Evolutionary conservation across 2,329 filamentous ascomycete genomes (phyloP).

Genomic region (Didymella pinodella): DNA sequence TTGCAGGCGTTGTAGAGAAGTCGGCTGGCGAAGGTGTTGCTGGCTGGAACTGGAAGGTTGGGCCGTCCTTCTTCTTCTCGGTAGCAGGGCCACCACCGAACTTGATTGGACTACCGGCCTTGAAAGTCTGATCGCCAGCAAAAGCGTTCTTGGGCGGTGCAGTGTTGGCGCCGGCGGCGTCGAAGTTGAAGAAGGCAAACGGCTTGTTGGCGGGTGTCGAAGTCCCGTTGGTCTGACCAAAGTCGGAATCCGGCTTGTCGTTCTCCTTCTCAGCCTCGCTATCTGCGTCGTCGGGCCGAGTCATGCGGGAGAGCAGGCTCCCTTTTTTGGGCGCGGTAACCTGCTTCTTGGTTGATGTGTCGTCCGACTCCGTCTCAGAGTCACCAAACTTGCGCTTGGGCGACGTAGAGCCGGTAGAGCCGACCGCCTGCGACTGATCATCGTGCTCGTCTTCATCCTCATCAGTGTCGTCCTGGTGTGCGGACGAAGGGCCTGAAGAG

Average conservation of each 20-base stretch:
- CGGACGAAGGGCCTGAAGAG: slow-evolving; percentile 44
- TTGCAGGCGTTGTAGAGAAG: slow-evolving; percentile 39
- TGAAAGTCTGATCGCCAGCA: slow-evolving; percentile 49
- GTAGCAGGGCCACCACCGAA: slow-evolving; percentile 38
- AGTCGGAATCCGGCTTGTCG: slow-evolving; percentile 22
- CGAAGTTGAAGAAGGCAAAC: slow-evolving; percentile 43
- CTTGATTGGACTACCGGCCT: slow-evolving; percentile 47
- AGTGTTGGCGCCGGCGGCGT: slow-evolving; percentile 37
- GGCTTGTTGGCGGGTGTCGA: slow-evolving; percentile 39
- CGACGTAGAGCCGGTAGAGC: slow-evolving; percentile 29
- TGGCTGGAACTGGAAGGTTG: slow-evolving; percentile 39
- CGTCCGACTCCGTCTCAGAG: slow-evolving; percentile 39
- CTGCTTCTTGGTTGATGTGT: slow-evolving; percentile 35
- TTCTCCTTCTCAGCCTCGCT: slow-evolving; percentile 38
- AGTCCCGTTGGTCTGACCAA: slow-evolving; percentile 36
- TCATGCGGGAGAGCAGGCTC: slow-evolving; percentile 43
- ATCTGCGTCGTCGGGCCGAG: slow-evolving; percentile 28
- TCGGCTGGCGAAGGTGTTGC: slow-evolving; percentile 38
- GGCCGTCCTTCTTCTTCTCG: slow-evolving; percentile 33
- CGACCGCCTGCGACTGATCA: slow-evolving; percentile 21
- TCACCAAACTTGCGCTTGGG: slow-evolving; percentile 37
- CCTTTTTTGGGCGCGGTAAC: slow-evolving; percentile 23
- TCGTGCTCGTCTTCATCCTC: slow-evolving; percentile 32
- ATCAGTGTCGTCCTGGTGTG: slow-evolving; percentile 42
- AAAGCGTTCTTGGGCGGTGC: slow-evolving; percentile 42